A percentile compares a stretch with the other conserved stretches of the same genome.
Conservation (phyloP, 208 protist genomes). For the Trypanosoma cruzi region DNA sequence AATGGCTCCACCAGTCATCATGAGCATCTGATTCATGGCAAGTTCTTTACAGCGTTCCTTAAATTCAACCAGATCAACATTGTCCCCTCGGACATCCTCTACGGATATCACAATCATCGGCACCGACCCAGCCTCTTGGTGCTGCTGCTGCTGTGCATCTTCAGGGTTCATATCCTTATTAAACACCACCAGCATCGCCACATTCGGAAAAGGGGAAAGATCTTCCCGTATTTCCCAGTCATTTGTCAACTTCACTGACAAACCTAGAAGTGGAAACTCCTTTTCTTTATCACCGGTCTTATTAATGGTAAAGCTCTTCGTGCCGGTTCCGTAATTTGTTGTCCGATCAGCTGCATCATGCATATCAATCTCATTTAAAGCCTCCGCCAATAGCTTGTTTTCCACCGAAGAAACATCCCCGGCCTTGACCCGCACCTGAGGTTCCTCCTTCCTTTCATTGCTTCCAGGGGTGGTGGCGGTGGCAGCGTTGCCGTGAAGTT, state of each 20-base stretch:
- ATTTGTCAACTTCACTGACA: conserved; percentile 50
- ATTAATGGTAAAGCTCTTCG: not conserved
- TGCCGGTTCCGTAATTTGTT: too few species aligned
- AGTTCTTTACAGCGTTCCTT: conserved; percentile 77
- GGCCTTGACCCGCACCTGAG: too few species aligned
- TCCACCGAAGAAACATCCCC: too few species aligned
- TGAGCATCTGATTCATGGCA: conserved; percentile 78
- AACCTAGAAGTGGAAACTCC: conserved; percentile 46
- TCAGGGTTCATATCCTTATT: conserved; percentile 55
- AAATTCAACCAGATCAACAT: conserved; percentile 70
- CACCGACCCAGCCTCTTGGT: conserved; percentile 46
- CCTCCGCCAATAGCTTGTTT: too few species aligned
- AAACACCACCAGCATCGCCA: conserved; percentile 77
- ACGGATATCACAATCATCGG: conserved; percentile 73
- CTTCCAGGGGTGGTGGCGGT: too few species aligned
- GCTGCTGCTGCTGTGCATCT: conserved; percentile 28
- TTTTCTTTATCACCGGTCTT: not conserved
- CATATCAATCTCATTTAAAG: too few species aligned
- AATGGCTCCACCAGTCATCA: conserved; percentile 79
- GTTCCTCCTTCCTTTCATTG: too few species aligned
- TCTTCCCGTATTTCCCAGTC: conserved; percentile 77
- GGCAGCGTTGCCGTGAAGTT: too few species aligned
- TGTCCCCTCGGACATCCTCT: conserved; percentile 76
- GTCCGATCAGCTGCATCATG: too few species aligned
- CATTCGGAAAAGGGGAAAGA: conserved; percentile 72